Conservation (phyloP, 306 rosid species). For the Trifolium subterraneum region DNA sequence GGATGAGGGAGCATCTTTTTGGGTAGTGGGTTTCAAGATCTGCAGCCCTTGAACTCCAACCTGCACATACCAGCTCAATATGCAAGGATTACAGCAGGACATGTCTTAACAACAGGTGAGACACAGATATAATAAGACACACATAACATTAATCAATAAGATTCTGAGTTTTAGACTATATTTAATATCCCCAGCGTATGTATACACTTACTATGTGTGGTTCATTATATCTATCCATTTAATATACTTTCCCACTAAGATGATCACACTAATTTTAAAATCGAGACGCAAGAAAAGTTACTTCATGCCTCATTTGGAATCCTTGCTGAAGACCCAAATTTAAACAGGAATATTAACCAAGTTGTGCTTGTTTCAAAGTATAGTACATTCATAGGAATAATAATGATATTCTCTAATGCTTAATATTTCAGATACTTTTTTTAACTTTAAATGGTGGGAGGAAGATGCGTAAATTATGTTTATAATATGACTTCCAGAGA, state of each 20-base stretch:
- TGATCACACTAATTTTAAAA: not conserved
- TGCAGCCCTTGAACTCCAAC: constrained; percentile 78
- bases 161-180: constrained; percentile 1
- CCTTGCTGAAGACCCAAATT: too few relatives aligned
- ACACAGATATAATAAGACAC: constrained; percentile 16
- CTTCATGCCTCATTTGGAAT: too few relatives aligned
- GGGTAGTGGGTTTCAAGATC: constrained; percentile 72
- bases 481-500: too few relatives aligned
- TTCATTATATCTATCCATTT: not conserved
- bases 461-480: too few relatives aligned
- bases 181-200: not conserved
- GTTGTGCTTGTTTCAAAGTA: not conserved
- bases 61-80: constrained; percentile 52
- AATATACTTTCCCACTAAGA: not conserved
- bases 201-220: not conserved
- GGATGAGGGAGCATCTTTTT: constrained; percentile 46
- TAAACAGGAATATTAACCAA: too few relatives aligned
- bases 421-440: too few relatives aligned
- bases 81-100: constrained; percentile 10
- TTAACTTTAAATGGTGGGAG: too few relatives aligned
- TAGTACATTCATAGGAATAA: too few relatives aligned
- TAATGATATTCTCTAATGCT: too few relatives aligned
- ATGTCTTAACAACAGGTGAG: constrained; percentile 21
- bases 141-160: constrained; percentile 12
- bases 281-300: too few relatives aligned